A percentile compares a stretch with the other conserved stretches of the same genome.
These are phyloP conservation scores for Dioscorea zingiberensis DNA, from an alignment of 106 monocot species.

Conservation along the genomic window DNA sequence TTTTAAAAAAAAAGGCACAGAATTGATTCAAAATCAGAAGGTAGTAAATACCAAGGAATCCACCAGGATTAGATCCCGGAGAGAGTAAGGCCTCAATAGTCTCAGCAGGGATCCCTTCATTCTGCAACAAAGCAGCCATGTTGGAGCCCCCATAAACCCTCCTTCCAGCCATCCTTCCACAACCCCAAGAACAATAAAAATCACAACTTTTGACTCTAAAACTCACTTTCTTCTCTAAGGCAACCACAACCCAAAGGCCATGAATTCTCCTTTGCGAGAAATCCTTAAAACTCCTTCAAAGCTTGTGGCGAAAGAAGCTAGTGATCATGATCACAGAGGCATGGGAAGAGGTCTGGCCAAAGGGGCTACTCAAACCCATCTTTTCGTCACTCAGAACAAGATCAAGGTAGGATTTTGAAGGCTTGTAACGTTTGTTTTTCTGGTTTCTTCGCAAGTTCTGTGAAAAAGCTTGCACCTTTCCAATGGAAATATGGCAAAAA, in stretches of 20 bases:
- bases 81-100: slow-evolving; percentile 29
- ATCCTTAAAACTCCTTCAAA: not conserved
- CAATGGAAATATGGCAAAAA: not conserved
- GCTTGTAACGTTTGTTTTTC: not conserved
- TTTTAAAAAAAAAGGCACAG: not conserved
- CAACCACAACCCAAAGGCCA: not conserved
- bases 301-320: slow-evolving; percentile 70
- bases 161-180: slow-evolving; percentile 31
- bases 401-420: not conserved
- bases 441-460: no score
- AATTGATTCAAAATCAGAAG: not conserved
- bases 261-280: not conserved
- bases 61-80: slow-evolving; percentile 10
- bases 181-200: no score
- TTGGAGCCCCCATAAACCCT: slow-evolving; percentile 29
- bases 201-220: no score
- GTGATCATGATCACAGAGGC: slow-evolving; percentile 52
- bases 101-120: slow-evolving; percentile 32
- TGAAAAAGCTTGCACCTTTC: no score
- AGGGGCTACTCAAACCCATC: slow-evolving; percentile 32
- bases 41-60: slow-evolving; percentile 8
- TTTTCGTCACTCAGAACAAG: not conserved
- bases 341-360: slow-evolving; percentile 25
- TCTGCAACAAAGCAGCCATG: slow-evolving; percentile 32
- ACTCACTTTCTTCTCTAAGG: no score